Conservation (phyloP, 768 basidiomycete genomes). For the Coprinellus aureogranulatus region DNA sequence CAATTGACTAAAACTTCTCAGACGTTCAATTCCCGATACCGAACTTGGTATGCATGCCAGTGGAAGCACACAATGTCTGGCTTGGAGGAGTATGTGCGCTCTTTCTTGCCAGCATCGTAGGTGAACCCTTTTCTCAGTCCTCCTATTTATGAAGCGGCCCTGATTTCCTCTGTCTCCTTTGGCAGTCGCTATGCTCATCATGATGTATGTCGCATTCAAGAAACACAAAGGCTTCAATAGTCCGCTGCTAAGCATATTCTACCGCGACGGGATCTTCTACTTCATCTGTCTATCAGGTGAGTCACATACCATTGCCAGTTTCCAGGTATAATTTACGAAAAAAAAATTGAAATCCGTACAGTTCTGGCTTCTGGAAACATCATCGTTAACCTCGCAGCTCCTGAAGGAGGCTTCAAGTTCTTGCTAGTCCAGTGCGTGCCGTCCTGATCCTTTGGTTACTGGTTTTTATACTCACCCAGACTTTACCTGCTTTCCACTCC, state of each 20-base stretch:
- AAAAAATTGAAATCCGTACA: neutral
- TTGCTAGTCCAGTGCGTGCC: neutral
- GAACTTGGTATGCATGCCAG: neutral
- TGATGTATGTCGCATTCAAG: slow-evolving; percentile 1
- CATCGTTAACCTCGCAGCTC: slow-evolving; percentile 1
- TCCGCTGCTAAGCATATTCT: neutral
- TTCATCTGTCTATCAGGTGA: slow-evolving; percentile 1
- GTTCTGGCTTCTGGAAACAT: neutral
- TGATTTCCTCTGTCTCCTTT: neutral
- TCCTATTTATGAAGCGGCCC: neutral
- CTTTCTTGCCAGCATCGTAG: neutral
- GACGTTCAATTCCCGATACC: neutral
- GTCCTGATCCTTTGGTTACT: neutral
- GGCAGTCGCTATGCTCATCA: neutral
- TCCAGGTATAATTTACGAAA: too few species aligned
- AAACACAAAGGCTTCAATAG: neutral
- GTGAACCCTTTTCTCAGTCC: neutral
- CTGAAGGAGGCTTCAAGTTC: neutral
- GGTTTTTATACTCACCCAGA: too few species aligned
- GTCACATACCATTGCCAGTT: neutral
- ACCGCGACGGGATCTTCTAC: slow-evolving; percentile 1
- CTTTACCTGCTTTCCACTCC: too few species aligned
- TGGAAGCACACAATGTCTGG: neutral
- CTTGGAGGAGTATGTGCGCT: neutral
- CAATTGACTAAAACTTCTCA: neutral